phyloP scores from a whole-genome alignment of 2,329 filamentous ascomycete species.

The Alternaria atra region DNA sequence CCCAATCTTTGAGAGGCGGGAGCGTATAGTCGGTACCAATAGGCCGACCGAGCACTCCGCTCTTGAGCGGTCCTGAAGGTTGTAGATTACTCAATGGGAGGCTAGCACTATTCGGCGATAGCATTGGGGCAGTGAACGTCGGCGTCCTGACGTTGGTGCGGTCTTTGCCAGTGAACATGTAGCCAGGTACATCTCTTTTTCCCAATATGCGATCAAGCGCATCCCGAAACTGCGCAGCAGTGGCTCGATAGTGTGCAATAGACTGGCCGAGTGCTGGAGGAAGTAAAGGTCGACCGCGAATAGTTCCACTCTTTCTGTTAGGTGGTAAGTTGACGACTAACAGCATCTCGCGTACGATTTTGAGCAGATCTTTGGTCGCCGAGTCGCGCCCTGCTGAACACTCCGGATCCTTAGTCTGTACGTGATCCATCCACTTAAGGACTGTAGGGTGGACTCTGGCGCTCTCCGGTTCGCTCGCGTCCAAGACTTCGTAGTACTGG shows the following conservation, averaged over 20 bases:
- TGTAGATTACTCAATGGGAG: neutral
- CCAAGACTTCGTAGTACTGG: constrained; percentile 11
- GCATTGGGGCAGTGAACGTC: neutral
- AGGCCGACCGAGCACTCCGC: constrained; percentile 6
- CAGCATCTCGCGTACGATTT: constrained; percentile 16
- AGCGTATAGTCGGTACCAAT: constrained; percentile 13
- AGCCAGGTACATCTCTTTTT: neutral
- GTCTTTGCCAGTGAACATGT: constrained; percentile 12
- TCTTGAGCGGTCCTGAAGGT: neutral
- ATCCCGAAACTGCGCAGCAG: constrained; percentile 19
- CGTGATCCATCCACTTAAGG: constrained; percentile 16
- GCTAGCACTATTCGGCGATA: neutral
- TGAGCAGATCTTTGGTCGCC: constrained; percentile 15
- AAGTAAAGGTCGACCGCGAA: neutral
- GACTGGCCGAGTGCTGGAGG: constrained; percentile 4
- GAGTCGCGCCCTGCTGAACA: neutral
- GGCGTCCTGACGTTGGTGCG: constrained; percentile 10
- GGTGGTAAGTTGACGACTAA: constrained; percentile 18
- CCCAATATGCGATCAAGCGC: constrained; percentile 16
- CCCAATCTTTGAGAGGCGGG: constrained; percentile 19
- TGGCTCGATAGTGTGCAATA: constrained; percentile 18
- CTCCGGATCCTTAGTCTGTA: constrained; percentile 11
- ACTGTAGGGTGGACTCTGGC: constrained; percentile 10
- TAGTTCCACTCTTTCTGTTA: constrained; percentile 4
- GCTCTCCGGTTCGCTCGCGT: neutral